Evolutionary conservation across 164 flowering plant genomes (phyloP).

Genomic region (Magnolia changhungtana): DNA sequence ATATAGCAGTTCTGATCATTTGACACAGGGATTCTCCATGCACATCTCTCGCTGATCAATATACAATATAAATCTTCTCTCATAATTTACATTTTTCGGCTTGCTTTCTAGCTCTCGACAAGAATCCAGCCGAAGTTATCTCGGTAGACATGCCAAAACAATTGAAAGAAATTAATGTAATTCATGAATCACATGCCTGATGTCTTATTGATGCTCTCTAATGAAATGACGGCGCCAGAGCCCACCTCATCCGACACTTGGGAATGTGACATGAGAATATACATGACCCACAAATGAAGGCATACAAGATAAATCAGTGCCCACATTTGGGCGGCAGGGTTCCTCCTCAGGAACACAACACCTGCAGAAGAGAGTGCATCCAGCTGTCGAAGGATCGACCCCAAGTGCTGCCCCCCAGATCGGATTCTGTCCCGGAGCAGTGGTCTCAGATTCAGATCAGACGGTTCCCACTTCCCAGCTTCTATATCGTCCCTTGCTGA

Average conservation of each 20-base stretch:
- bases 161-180: not conserved
- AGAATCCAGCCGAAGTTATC: not conserved
- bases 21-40: not conserved
- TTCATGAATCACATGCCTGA: not conserved
- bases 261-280: slow-evolving; percentile 68
- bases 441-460: slow-evolving; percentile 47
- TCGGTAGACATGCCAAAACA: not conserved
- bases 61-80: not conserved
- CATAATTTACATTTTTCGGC: not conserved
- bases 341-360: slow-evolving; percentile 60
- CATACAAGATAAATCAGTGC: slow-evolving; percentile 60
- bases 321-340: slow-evolving; percentile 60
- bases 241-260: slow-evolving; percentile 35
- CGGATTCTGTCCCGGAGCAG: slow-evolving; percentile 46
- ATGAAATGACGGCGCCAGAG: slow-evolving; percentile 78
- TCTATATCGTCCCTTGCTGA: slow-evolving; percentile 55
- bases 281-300: slow-evolving; percentile 88
- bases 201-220: slow-evolving; percentile 65
- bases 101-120: not conserved
- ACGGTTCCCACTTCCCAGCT: slow-evolving; percentile 47
- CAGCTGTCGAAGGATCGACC: slow-evolving; percentile 62
- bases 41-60: not conserved
- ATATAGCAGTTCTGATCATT: too few relatives aligned
- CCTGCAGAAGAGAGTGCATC: slow-evolving; percentile 71
- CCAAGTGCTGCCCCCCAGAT: slow-evolving; percentile 57